Evolutionary conservation across 371 early-diverging fungal species (phyloP).

Genomic region (Chytridium lagenaria): DNA sequence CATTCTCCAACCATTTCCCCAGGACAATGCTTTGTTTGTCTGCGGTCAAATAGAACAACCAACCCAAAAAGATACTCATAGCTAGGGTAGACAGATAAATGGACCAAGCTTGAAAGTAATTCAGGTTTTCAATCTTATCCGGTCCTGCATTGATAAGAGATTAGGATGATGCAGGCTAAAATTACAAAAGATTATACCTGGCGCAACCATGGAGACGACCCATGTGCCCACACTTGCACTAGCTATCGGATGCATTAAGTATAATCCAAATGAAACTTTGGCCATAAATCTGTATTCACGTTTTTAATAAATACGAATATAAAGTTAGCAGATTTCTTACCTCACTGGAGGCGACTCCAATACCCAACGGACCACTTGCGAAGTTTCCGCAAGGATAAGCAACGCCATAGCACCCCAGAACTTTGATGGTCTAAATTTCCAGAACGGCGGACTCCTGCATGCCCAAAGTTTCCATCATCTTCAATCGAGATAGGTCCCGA

Average conservation of each 20-base stretch:
- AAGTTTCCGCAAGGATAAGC: background rate
- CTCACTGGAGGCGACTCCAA: background rate
- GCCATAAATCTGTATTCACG: constrained; percentile 5
- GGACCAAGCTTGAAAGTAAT: background rate
- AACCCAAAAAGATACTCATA: background rate
- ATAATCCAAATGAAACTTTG: constrained; percentile 15
- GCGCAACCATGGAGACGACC: background rate
- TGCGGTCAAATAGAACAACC: background rate
- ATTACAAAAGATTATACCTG: background rate
- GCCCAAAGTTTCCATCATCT: background rate
- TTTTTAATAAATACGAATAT: background rate
- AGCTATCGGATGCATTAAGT: constrained; percentile 10
- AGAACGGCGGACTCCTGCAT: background rate
- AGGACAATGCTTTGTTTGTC: background rate
- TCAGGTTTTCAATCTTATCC: background rate
- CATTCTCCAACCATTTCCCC: background rate
- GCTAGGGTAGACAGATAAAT: background rate
- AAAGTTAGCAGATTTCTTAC: background rate
- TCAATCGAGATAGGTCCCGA: background rate
- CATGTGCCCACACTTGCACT: constrained; percentile 10
- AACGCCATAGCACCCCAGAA: background rate
- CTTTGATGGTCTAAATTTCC: background rate
- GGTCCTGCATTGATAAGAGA: background rate
- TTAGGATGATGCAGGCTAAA: background rate
- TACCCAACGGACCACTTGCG: background rate